These are phyloP conservation scores for Dendrobium huoshanense DNA, from an alignment of 106 monocot genomes.

Conservation along the genomic window DNA sequence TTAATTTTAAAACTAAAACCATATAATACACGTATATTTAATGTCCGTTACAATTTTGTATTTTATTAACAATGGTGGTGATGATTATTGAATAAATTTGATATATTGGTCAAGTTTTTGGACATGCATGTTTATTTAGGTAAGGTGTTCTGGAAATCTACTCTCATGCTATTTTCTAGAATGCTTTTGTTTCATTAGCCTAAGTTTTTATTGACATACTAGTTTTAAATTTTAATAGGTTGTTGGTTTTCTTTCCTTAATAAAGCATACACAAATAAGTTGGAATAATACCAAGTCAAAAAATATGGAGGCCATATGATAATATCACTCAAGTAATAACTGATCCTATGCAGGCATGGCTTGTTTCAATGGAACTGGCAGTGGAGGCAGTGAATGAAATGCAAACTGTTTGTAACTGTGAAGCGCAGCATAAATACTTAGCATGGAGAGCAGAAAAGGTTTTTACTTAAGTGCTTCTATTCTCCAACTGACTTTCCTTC, in stretches of 20 bases:
- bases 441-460: slow-evolving; percentile 99
- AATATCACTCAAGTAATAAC: background rate
- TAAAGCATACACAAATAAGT: background rate
- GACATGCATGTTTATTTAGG: background rate
- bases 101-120: background rate
- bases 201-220: background rate
- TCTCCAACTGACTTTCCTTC: background rate
- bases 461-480: background rate
- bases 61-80: background rate
- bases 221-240: background rate
- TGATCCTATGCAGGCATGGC: slow-evolving; percentile 56
- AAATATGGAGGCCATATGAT: background rate
- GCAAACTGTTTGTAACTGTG: slow-evolving; percentile 39
- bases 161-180: background rate
- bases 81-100: background rate
- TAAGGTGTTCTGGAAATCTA: background rate
- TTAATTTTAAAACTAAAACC: background rate
- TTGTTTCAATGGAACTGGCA: slow-evolving; percentile 71
- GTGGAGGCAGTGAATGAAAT: slow-evolving; percentile 36
- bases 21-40: background rate
- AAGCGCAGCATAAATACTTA: slow-evolving; percentile 92
- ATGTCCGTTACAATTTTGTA: too few species aligned
- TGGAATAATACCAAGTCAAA: background rate
- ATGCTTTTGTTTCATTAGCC: background rate
- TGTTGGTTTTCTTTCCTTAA: background rate